Percentiles rank a stretch among this genome's conserved stretches.
Conservation (phyloP, 2,329 filamentous ascomycete genomes). For the Cladosporium sp. region DNA sequence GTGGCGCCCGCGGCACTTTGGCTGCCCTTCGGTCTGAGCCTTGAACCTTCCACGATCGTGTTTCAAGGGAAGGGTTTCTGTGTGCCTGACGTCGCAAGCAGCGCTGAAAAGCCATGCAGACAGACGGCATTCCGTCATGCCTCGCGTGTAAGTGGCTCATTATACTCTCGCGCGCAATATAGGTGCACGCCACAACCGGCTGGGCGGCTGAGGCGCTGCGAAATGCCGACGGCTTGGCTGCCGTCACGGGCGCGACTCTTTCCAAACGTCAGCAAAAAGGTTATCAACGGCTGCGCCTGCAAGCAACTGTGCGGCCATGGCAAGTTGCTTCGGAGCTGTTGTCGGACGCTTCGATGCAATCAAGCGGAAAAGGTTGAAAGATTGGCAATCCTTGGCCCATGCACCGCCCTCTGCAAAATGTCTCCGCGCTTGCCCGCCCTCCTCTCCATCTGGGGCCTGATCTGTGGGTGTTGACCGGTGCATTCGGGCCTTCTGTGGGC, state of each 20-base stretch:
- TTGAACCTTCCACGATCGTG: conserved; percentile 9
- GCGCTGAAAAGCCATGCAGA: neutral
- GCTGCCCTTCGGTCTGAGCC: neutral
- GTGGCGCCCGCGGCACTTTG: neutral
- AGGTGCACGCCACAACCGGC: conserved; percentile 11
- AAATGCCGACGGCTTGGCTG: conserved; percentile 8
- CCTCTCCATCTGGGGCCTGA: conserved; percentile 9
- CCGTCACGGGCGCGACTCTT: neutral
- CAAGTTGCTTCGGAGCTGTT: conserved; percentile 1
- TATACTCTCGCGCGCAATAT: neutral
- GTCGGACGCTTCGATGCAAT: conserved; percentile 12
- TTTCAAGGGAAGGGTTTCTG: neutral
- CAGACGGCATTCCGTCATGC: conserved; percentile 10
- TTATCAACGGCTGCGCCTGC: neutral
- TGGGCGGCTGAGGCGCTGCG: neutral
- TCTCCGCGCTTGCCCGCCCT: conserved; percentile 10
- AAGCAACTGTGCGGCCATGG: neutral
- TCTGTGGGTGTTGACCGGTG: neutral
- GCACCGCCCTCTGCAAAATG: conserved; percentile 2
- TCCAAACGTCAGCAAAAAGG: neutral
- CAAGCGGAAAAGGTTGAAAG: conserved; percentile 3
- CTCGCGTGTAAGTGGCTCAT: conserved; percentile 3
- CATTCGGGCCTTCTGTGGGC: conserved; percentile 19
- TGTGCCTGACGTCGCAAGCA: neutral
- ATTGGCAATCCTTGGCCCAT: conserved; percentile 11